Base-by-base conservation (phyloP, 2,329 filamentous ascomycete species). In the Fusarium dimerum region DNA sequence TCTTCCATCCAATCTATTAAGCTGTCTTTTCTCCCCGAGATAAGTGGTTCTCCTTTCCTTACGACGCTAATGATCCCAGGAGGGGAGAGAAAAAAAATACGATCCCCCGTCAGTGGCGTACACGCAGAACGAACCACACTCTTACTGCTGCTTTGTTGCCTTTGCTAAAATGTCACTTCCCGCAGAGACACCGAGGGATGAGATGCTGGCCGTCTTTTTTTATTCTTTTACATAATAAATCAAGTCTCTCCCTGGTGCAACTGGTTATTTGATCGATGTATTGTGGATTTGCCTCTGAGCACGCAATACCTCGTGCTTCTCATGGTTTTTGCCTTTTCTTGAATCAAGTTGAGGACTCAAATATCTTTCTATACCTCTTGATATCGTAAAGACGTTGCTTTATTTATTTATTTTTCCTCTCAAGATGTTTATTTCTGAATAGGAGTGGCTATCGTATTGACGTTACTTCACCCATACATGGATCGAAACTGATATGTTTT, bases 301-400 rank as follows among this genome's bases (percentile, higher is more conserved):
- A 64, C 62, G 62, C 62, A 64, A 64, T 64, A 51, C 51, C 62
- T 58, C 55, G 61, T 63, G 62, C 57, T 34, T 53, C 43, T 39
- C 39, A 12, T 45, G 43, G 18, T 44, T 45, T 45, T 51, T 5
- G 38, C 47, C 20, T 26, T 26, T 26, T 26, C 20, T 26, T 11
- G 20, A 26, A 48, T 39, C 34, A 16, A 32, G 15, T 30, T n/a
- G 34, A 8, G 12, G 50, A 48, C 26, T 54, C 45, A 55, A 53
- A 49, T 56, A 52, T 26, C 45, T 41, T 30, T 15, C 5, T 6
- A 40, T 39, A 42, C 18, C 43, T 38, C 15, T 40, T 36, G 38
- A 9, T 15, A 11, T 40, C 16, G 10, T 16, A n/a, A 10, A 32
- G 15, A 10, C 30, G 7, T 26, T 26, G 20, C 4, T 26, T n/a